Evolutionary conservation across 2,329 filamentous ascomycete species (phyloP), one percentile per base, ranked within the genome.

Genomic region (Pezicula neosporulosa): DNA sequence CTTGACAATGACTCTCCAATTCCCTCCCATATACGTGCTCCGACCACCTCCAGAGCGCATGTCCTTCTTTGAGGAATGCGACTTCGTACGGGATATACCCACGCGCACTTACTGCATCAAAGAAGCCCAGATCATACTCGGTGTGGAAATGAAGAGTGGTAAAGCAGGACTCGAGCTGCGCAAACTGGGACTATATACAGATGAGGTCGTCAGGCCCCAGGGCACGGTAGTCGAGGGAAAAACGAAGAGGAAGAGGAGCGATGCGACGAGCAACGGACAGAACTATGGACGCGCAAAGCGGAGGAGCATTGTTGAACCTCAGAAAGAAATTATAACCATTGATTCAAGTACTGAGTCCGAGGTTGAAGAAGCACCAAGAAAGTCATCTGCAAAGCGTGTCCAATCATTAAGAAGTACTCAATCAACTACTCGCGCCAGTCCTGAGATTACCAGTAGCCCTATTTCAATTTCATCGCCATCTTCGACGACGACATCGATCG

Each of bases 131-230:
- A 68, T 97, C 3, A 75, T 96, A 2, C 66, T 97, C 28, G 90
- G 88, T 2, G 89, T 85, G 58, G 77, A 96, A 33, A 76, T 77
- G 1, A 85, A 82, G 50, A 85, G 81, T 57, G 79, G 83, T 60
- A 80, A 93, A 16, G 90, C 90, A 1, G 76, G 81, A 44, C 85
- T 95, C 60, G 93, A 97, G 69, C 72, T 97, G 54, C 78, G 89
- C 48, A 78, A 81, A 6, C 78, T 82, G 43, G 85, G 83, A 13
- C 60, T 96, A 2, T 66, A 70, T 28, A 9, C 33, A 1, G 18
- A 37, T 8, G 45, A 37, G 30, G 45, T 37, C 16, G 35, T 38
- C 6, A 18, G 16, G 35, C 12, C 15, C 12, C 30, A 27, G n/a
- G 10, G 12, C 19, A 35, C 33, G 8, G 16, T 15, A 12, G 27